phyloP scores from a whole-genome alignment of 1,284 basidiomycete genomes.

The Neolentinus lepideus region DNA sequence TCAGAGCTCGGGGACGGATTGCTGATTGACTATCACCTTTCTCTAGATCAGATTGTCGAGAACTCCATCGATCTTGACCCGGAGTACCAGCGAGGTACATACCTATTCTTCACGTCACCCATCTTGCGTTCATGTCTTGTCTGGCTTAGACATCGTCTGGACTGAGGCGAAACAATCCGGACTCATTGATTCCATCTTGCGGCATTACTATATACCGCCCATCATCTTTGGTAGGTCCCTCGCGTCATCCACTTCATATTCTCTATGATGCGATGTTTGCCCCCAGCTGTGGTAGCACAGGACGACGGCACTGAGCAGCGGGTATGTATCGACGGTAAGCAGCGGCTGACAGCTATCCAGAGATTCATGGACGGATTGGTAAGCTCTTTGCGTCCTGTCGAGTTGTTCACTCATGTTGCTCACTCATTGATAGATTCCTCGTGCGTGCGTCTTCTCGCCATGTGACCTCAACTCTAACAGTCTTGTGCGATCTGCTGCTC shows the following conservation, averaged over 20 bases:
- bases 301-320: conserved; percentile 58
- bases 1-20: neutral
- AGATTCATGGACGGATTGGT: conserved; percentile 69
- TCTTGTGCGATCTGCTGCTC: neutral
- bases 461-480: neutral
- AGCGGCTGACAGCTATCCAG: conserved; percentile 65
- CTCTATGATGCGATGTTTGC: conserved; percentile 13
- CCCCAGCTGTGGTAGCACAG: conserved; percentile 22
- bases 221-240: conserved; percentile 38
- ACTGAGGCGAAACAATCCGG: conserved; percentile 35
- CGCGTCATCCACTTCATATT: neutral
- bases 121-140: neutral
- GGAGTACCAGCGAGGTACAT: conserved; percentile 43
- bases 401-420: neutral
- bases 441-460: conserved; percentile 11
- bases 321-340: conserved; percentile 77
- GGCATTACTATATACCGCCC: conserved; percentile 50
- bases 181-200: conserved; percentile 47
- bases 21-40: neutral
- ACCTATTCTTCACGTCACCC: neutral
- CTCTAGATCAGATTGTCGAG: conserved; percentile 38
- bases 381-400: conserved; percentile 18
- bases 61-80: conserved; percentile 40
- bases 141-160: conserved; percentile 39
- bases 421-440: conserved; percentile 16